Evolutionary conservation across 2,329 filamentous ascomycete species (phyloP), one percentile per base, ranked within the genome.

Genomic region (Fusarium nurragi): DNA sequence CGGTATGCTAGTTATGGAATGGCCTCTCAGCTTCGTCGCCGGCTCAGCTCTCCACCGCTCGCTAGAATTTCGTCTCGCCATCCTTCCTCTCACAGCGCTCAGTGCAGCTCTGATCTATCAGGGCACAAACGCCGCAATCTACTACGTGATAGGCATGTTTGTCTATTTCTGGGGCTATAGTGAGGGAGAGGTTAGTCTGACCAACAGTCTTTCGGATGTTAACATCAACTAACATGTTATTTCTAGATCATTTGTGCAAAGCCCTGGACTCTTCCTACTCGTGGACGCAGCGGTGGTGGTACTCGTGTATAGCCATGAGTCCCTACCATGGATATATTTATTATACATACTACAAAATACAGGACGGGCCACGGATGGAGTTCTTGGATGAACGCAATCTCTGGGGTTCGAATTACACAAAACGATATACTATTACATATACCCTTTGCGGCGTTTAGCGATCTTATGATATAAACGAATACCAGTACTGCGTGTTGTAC

Each of bases 141-240:
- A 98, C 80, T 97, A 98, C 76, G 76, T 96, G 23, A 86, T 97
- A 63, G 94, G 90, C 19, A 89, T 96, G 80, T 83, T 81, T 9
- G 89, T 95, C 14, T 99, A 98, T 78, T 97, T 98, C 73, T 97
- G 94, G 94, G 95, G 92, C 2, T 98, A 96, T 73, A 95, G 90
- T 73, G 94, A 99, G 78, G 95, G 95, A 78, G 95, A 99, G 89
- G 94, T 97, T 79, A 75, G 90, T 46, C 48, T 26, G 26, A 7
- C 16, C 11, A 7, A 23, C 32, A 22, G 4, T 16, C 6, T 6
- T 9, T 10, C 9, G n/a, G 6, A 16, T 14, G 7, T 13, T 50
- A 4, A 13, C 5, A 9, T 26, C 25, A 11, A 48, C 64, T 67
- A 54, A 71, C 54, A 49, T 40, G 55, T 1, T n/a, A 6, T 3